Evolutionary conservation across 768 basidiomycete genomes (phyloP).

Genomic region (Mycena capillaripes): DNA sequence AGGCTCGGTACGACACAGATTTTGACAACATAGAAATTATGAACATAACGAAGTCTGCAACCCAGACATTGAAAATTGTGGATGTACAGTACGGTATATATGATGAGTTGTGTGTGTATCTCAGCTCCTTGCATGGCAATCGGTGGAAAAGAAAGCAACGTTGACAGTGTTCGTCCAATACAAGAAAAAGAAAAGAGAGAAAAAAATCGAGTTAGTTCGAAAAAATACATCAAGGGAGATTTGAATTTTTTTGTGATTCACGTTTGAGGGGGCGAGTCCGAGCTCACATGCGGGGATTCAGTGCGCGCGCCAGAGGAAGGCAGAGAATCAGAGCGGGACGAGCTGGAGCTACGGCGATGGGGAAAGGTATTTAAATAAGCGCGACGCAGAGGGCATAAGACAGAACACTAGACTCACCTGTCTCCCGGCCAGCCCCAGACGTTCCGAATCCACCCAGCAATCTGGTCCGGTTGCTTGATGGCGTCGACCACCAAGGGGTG

Average conservation of each 20-base stretch:
- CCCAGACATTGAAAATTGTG: too few species aligned
- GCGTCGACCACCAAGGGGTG: slow-evolving; percentile 87
- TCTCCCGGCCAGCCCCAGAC: slow-evolving; percentile 85
- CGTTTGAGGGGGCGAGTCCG: neutral
- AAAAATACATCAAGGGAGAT: neutral
- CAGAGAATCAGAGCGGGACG: slow-evolving; percentile 23
- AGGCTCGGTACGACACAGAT: too few species aligned
- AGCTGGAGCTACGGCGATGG: slow-evolving; percentile 9
- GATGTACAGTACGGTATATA: slow-evolving; percentile 20
- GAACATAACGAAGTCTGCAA: too few species aligned
- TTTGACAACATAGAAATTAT: too few species aligned
- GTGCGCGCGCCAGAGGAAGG: slow-evolving; percentile 14
- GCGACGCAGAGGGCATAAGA: neutral
- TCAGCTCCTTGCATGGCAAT: too few species aligned
- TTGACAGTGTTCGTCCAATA: slow-evolving; percentile 13
- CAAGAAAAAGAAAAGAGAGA: too few species aligned
- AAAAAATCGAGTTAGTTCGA: neutral
- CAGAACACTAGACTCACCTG: slow-evolving; percentile 51
- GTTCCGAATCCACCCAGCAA: slow-evolving; percentile 90
- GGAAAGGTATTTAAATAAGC: neutral
- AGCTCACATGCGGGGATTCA: neutral
- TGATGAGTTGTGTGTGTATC: slow-evolving; percentile 30
- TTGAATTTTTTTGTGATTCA: neutral
- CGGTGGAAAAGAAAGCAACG: slow-evolving; percentile 12
- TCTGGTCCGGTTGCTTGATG: slow-evolving; percentile 88